Base-by-base conservation (phyloP, 108 stramenopile genomes). In the Pseudonitzschia pungens region DNA sequence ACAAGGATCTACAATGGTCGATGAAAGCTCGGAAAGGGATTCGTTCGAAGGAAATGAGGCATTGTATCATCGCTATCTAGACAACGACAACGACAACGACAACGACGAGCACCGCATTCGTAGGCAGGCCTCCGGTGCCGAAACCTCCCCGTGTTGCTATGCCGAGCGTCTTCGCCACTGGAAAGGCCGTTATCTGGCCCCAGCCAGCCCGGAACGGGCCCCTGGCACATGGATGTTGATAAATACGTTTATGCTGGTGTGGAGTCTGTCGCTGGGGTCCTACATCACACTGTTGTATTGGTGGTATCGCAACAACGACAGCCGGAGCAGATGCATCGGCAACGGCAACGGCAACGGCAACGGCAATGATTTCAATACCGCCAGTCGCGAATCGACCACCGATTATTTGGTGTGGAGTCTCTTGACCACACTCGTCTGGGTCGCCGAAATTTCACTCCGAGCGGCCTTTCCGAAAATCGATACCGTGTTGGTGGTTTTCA, bases 331-430 rank as follows among this genome's bases (percentile, higher is more conserved):
- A 11, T 6, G 42, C 42, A 43, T 9, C 24, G 58, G 26, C 26
- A 26, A 12, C 24, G 54, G 16, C 54, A 15, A 55, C 24, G 24
- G 9, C 26, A 20, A 56, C 55, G 55, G 20, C 26, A 10, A 27
- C 26, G 9, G 0, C 42, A 26, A 56, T 0, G 42, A 43, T 43
- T 43, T 11, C 42, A 9, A 14, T 20, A 12, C 16, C 10, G 59
- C 59, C 4, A 60, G 59, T 18, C 9, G 18, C 10, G 59, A 26
- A 8, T 16, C 59, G 0, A 60, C 59, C 1, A 60, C 59, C 0
- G 24, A 60, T 7, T 60, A 60, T 26, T 33, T 60, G 28, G n/a
- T 60, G 24, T 60, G 28, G 27, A 60, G 59, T 31, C 26, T 60
- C 15, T 31, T 60, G 3, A 60, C 59, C 14, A 33, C 12, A 11